Evolutionary conservation across 768 basidiomycete genomes (phyloP), one percentile per base, ranked within the genome.

Genomic region (Serendipita sp.): DNA sequence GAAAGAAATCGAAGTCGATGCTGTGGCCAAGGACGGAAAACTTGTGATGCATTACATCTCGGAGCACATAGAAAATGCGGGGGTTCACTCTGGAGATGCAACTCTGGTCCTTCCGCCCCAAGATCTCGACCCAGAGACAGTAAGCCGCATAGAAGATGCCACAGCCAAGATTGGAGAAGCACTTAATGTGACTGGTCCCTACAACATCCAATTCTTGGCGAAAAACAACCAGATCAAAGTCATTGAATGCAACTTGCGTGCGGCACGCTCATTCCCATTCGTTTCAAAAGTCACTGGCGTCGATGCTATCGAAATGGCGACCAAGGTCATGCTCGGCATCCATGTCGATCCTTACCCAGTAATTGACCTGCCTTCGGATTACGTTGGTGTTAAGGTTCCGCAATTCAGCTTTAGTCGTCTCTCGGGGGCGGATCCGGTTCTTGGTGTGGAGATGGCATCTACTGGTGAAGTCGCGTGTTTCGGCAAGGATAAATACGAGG

Each of bases 161-260:
- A 98, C 95, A 0, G 86, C 85, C 46, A 99, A 98, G 80, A 98
- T 99, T 67, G 96, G 92, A 35, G 89, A 93, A 66, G 95, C 96
- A 13, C 83, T 99, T 65, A 96, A 98, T 72, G 94, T 98, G 52
- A 97, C 95, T 3, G 96, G 95, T 3, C 95, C 95, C 0, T 98
- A 88, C 84, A 99, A 99, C 73, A 99, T 99, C 72, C 95, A 99
- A 78, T 97, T 99, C 77, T 97, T 99, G 70, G 95, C 95, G 62
- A 99, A 99, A 83, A 89, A 99, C 77, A 98, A 97, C 77, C 95
- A 97, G 75, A 98, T 99, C 81, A 99, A 99, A 81, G 95, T 99
- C 70, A 99, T 99, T 74, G 95, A 99, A 75, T 98, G 95, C 76
- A 99, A 99, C 76, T 78, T 99, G 38, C 91, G 95, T 65, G 96